Evolutionary conservation across 257 asterid species (phyloP).

Genomic region (Leonotis leonurus): DNA sequence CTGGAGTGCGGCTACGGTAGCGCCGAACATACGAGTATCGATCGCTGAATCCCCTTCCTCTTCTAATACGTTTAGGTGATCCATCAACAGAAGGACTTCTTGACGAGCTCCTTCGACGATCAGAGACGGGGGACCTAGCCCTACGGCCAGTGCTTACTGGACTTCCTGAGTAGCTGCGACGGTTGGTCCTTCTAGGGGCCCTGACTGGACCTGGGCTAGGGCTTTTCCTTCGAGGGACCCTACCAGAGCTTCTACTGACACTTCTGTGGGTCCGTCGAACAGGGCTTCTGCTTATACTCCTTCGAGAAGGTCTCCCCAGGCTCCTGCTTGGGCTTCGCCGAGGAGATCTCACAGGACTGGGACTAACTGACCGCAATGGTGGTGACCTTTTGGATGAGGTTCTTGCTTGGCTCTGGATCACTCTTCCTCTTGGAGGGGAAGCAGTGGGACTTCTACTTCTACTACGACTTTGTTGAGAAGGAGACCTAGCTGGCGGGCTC

Average conservation of each 20-base stretch:
- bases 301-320: constrained; percentile 44
- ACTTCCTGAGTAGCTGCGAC: constrained; percentile 62
- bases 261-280: constrained; percentile 52
- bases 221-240: constrained; percentile 53
- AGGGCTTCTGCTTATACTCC: constrained; percentile 81
- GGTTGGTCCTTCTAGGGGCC: constrained; percentile 54
- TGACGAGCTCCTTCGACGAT: constrained; percentile 76
- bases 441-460: constrained; percentile 26
- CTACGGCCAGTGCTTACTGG: constrained; percentile 55
- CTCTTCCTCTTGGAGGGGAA: constrained; percentile 49
- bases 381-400: constrained; percentile 49
- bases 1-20: constrained; percentile 86
- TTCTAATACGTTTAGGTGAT: constrained; percentile 81
- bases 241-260: constrained; percentile 78
- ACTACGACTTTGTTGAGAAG: constrained; percentile 27
- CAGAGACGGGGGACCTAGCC: constrained; percentile 72
- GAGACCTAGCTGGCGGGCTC: constrained; percentile 53
- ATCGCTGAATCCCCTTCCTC: constrained; percentile 99
- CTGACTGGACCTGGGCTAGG: constrained; percentile 60
- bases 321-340: too few species aligned
- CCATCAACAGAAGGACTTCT: constrained; percentile 84
- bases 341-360: too few species aligned
- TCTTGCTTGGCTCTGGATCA: constrained; percentile 44
- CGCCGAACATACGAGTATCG: constrained; percentile 71
- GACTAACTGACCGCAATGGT: constrained; percentile 44